These are phyloP conservation scores for Colletotrichum lupini DNA, from an alignment of 2,329 filamentous ascomycete species.

Conservation along the genomic window DNA sequence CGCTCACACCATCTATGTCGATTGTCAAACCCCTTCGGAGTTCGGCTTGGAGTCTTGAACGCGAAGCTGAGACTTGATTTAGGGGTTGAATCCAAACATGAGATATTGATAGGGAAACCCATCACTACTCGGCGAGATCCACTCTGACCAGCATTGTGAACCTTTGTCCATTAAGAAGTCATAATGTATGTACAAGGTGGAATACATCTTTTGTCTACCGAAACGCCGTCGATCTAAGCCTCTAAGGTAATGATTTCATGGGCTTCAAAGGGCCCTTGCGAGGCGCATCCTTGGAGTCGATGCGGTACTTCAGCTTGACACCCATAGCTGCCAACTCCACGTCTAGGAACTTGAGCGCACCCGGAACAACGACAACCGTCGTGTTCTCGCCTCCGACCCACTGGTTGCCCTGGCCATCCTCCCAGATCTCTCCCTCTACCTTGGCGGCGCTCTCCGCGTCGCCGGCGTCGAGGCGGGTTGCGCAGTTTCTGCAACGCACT, in stretches of 20 bases:
- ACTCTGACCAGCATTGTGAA: background rate
- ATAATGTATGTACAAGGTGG: conserved; percentile 20
- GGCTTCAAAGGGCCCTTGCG: conserved; percentile 62
- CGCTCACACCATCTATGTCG: background rate
- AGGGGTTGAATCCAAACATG: background rate
- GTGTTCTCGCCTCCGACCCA: conserved; percentile 93
- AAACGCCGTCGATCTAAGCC: conserved; percentile 30
- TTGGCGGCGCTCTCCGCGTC: conserved; percentile 66
- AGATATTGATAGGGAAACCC: background rate
- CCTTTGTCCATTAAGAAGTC: background rate
- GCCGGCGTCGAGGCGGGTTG: conserved; percentile 68
- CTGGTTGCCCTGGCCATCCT: conserved; percentile 85
- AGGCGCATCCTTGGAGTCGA: conserved; percentile 73
- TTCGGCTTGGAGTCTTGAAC: background rate
- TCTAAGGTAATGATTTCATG: conserved; percentile 40
- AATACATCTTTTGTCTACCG: conserved; percentile 18
- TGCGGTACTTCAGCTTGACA: conserved; percentile 86
- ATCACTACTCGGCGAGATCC: background rate
- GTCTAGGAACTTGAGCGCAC: conserved; percentile 91
- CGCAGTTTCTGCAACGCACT: conserved; percentile 84
- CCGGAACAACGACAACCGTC: conserved; percentile 90
- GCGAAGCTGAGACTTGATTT: background rate
- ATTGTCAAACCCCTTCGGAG: background rate
- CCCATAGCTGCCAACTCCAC: conserved; percentile 98
- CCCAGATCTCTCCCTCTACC: conserved; percentile 83